Percentiles rank a stretch among this genome's conserved stretches.
Conservation (phyloP, 1,139 yeast genomes). For the Protomyces gravidus region DNA sequence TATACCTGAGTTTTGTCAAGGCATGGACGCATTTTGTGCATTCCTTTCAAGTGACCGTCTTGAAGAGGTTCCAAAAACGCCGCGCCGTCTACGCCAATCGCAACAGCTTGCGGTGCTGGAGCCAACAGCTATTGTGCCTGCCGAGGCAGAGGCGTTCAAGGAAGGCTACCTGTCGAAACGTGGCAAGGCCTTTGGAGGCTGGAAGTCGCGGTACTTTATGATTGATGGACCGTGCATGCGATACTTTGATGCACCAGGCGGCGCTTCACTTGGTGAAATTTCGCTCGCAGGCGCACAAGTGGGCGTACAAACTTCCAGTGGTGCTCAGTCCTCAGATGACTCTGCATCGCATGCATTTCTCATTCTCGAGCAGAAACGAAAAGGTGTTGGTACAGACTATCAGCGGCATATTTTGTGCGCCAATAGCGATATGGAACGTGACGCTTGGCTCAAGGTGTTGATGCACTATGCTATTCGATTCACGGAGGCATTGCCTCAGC, state of each 20-base stretch:
- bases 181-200: slow-evolving; percentile 56
- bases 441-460: slow-evolving; percentile 65
- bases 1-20: background rate
- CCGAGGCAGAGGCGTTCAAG: slow-evolving; percentile 39
- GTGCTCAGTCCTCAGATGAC: slow-evolving; percentile 43
- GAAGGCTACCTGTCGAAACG: slow-evolving; percentile 69
- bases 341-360: slow-evolving; percentile 64
- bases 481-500: background rate
- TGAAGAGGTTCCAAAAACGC: slow-evolving; percentile 56
- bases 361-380: slow-evolving; percentile 59
- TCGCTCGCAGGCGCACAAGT: slow-evolving; percentile 57
- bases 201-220: slow-evolving; percentile 74
- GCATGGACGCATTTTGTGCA: slow-evolving; percentile 48
- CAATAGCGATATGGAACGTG: slow-evolving; percentile 75
- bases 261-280: slow-evolving; percentile 55
- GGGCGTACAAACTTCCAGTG: slow-evolving; percentile 50
- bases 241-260: slow-evolving; percentile 59
- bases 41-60: slow-evolving; percentile 67
- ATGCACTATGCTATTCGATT: slow-evolving; percentile 44
- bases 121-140: background rate
- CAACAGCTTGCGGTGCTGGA: slow-evolving; percentile 38
- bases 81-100: slow-evolving; percentile 45
- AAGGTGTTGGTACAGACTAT: slow-evolving; percentile 47
- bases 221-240: slow-evolving; percentile 63
- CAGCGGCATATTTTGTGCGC: slow-evolving; percentile 74